phyloP scores from a whole-genome alignment of 2,329 filamentous ascomycete species.

The Exophiala bonariae region DNA sequence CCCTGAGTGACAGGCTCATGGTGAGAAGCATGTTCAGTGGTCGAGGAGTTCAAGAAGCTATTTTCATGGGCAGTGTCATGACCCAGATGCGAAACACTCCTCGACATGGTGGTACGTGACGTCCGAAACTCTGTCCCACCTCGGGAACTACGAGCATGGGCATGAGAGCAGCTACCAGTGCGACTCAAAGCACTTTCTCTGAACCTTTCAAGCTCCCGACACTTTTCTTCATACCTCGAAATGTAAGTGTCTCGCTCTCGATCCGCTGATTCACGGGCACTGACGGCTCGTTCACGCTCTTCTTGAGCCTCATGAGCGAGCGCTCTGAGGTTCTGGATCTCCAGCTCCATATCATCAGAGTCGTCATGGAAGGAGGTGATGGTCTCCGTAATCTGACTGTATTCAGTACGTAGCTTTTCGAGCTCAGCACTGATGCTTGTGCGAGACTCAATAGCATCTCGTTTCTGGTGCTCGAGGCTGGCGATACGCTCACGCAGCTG shows the following conservation, averaged over 20 bases:
- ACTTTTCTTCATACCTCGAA: slow-evolving; percentile 12
- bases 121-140: slow-evolving; percentile 1
- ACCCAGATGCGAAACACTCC: neutral
- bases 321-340: slow-evolving; percentile 31
- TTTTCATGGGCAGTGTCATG: neutral
- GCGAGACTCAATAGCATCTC: slow-evolving; percentile 24
- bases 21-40: neutral
- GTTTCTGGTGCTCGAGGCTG: slow-evolving; percentile 28
- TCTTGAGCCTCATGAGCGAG: slow-evolving; percentile 31
- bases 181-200: slow-evolving; percentile 6
- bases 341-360: slow-evolving; percentile 29
- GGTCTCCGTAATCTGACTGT: slow-evolving; percentile 32
- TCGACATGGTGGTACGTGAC: neutral
- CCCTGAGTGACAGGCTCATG: too few relatives aligned
- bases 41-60: neutral
- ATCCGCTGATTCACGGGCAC: too few relatives aligned
- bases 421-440: slow-evolving; percentile 29
- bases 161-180: neutral
- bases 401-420: slow-evolving; percentile 26
- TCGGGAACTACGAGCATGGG: neutral
- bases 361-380: slow-evolving; percentile 25
- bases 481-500: slow-evolving; percentile 28
- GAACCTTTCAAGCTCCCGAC: slow-evolving; percentile 10
- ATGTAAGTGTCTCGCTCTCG: slow-evolving; percentile 6
- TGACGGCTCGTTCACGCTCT: slow-evolving; percentile 17